Base-by-base conservation (phyloP, 2,329 filamentous ascomycete species). In the Ceratocystis harringtonii region DNA sequence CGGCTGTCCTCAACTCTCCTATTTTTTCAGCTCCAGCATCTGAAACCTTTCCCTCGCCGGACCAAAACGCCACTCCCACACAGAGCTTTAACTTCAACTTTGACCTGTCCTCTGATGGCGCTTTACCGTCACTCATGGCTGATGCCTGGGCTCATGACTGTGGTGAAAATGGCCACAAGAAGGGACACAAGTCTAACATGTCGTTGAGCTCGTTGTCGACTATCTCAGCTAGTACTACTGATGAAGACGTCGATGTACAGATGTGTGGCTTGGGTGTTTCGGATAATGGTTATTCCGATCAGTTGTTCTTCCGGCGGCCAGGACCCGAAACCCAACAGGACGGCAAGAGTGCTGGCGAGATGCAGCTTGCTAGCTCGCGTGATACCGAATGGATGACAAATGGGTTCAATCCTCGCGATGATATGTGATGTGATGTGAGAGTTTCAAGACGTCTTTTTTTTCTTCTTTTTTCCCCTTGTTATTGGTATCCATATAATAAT, bases 371-470 rank as follows among this genome's bases (percentile, higher is more conserved):
- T 5, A 15, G 50, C 50, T 55, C 50, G 8, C 50, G 50, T 12
- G 22, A 55, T 25, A 73, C 82, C 68, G 75, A 78, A 64, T 82
- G 80, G 79, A 79, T 83, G 71, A 78, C 77, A 10, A 76, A 78
- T 41, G 73, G 76, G 28, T 80, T 83, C 68, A 74, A 74, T 62
- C 73, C 70, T 32, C 75, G 73, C 32, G 36, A 32, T 19, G 36
- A 32, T 19, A 19, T 43, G 32, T 61, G 36, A 41, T 12, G 8
- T 22, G 25, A 17, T 43, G 17, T 15, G 30, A 5, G 25, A 12
- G 25, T n/a, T 60, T 25, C 19, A 62, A 30, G 15, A n/a, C 22
- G 58, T 15, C 44, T 43, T 65, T 32, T 30, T 30, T 62, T 62
- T 15, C 32, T 30, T 48, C 19, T 25, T 25, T 25, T 22, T 25